Conservation (phyloP, 352 stramenopile genomes). For the Phytophthora pini region DNA sequence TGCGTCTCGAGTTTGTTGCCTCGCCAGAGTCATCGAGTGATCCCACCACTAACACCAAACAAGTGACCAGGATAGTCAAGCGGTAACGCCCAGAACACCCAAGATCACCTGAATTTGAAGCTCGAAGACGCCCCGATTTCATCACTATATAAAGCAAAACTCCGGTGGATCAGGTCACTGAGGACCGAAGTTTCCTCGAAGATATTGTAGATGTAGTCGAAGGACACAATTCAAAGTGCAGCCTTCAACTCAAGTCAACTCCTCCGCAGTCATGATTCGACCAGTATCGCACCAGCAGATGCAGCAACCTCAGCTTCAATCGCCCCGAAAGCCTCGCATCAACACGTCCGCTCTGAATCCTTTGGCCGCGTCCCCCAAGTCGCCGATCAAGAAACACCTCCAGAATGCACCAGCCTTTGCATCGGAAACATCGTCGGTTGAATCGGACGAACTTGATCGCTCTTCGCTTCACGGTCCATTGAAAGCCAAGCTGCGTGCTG, state of each 20-base stretch:
- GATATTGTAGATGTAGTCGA: neutral
- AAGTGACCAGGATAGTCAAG: constrained; percentile 15
- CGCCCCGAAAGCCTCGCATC: constrained; percentile 14
- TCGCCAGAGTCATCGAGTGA: constrained; percentile 6
- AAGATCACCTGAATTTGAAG: too few relatives aligned
- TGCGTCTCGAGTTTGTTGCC: neutral
- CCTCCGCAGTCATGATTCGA: constrained; percentile 29
- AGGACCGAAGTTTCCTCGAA: constrained; percentile 3
- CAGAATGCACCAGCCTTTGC: constrained; percentile 28
- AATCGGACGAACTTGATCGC: neutral
- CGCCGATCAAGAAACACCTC: constrained; percentile 69
- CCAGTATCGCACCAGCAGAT: constrained; percentile 31
- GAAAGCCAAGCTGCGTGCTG: constrained; percentile 42
- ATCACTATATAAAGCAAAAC: constrained; percentile 31
- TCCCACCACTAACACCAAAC: neutral
- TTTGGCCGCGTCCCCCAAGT: constrained; percentile 28
- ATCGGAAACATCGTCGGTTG: neutral
- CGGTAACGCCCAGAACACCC: constrained; percentile 3
- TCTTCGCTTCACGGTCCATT: constrained; percentile 19
- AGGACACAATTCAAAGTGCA: constrained; percentile 27
- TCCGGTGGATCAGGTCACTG: constrained; percentile 16
- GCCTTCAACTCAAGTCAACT: constrained; percentile 19
- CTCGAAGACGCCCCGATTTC: neutral
- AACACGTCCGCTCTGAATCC: constrained; percentile 14
- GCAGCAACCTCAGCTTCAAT: constrained; percentile 15